A percentile compares a stretch with the other conserved stretches of the same genome.
phyloP scores from a whole-genome alignment of 2,329 filamentous ascomycete species.

The Ceratocystis lukuohia region DNA sequence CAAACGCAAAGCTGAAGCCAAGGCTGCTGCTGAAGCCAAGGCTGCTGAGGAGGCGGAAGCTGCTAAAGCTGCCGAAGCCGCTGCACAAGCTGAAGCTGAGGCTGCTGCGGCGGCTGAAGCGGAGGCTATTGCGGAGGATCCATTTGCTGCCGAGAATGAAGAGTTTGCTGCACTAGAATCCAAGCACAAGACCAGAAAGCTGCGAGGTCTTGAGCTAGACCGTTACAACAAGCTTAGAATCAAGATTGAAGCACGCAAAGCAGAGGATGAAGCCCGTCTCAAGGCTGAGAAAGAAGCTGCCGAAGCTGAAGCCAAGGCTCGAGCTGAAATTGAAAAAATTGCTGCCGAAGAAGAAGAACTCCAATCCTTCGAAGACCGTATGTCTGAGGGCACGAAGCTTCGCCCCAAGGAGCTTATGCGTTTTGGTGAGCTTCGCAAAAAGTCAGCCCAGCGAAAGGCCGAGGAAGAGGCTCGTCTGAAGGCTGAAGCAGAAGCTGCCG shows the following conservation, averaged over 20 bases:
- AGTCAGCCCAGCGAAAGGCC: neutral
- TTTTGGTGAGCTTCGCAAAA: neutral
- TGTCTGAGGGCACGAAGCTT: slow-evolving; percentile 2
- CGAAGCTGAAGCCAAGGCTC: slow-evolving; percentile 10
- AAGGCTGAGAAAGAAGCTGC: slow-evolving; percentile 12
- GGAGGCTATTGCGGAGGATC: slow-evolving; percentile 1
- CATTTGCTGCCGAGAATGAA: slow-evolving; percentile 35
- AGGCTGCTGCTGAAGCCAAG: neutral
- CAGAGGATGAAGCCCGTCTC: slow-evolving; percentile 4
- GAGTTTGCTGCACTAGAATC: slow-evolving; percentile 39
- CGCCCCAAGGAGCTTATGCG: neutral
- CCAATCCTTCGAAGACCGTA: neutral
- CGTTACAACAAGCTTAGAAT: slow-evolving; percentile 17
- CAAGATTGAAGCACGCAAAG: slow-evolving; percentile 9
- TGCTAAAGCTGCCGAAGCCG: neutral
- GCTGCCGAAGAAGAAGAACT: slow-evolving; percentile 19
- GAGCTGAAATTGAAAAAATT: slow-evolving; percentile 25
- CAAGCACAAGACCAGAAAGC: slow-evolving; percentile 27
- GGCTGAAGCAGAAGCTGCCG: slow-evolving; percentile 12
- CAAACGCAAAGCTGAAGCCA: neutral
- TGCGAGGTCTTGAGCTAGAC: slow-evolving; percentile 14
- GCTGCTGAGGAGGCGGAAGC: neutral
- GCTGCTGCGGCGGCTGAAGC: slow-evolving; percentile 2
- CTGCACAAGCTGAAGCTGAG: slow-evolving; percentile 8
- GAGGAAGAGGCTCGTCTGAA: slow-evolving; percentile 6